phyloP scores from a whole-genome alignment of 305 asterid species.

The Rubia peregrina region DNA sequence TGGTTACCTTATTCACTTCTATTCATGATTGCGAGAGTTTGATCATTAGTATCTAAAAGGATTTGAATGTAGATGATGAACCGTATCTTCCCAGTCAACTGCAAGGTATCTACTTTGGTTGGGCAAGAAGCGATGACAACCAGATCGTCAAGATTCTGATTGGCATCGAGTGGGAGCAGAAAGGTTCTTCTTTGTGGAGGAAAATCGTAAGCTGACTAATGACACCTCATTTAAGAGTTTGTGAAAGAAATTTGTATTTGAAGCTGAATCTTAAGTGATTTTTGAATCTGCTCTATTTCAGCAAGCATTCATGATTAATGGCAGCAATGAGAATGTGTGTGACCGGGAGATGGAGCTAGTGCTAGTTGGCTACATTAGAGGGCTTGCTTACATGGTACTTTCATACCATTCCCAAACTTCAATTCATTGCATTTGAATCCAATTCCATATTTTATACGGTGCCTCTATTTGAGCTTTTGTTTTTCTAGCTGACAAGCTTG shows the following conservation, averaged over 20 bases:
- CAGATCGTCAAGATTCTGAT: slow-evolving; percentile 49
- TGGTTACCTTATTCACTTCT: neutral
- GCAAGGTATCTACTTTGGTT: slow-evolving; percentile 74
- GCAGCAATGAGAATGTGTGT: slow-evolving; percentile 20
- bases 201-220: slow-evolving; percentile 47
- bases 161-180: slow-evolving; percentile 54
- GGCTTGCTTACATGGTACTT: slow-evolving; percentile 42
- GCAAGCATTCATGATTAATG: slow-evolving; percentile 44
- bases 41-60: neutral
- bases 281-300: slow-evolving; percentile 23
- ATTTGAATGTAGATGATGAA: slow-evolving; percentile 40
- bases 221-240: neutral
- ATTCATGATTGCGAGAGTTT: slow-evolving; percentile 6
- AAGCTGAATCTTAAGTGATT: neutral
- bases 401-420: neutral
- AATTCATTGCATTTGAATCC: neutral
- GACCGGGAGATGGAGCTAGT: slow-evolving; percentile 48
- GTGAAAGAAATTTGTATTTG: slow-evolving; percentile 5
- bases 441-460: neutral
- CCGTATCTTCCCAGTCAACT: slow-evolving; percentile 56
- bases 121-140: slow-evolving; percentile 49
- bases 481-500: slow-evolving; percentile 8
- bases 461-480: neutral
- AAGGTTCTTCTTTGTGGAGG: slow-evolving; percentile 33
- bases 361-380: slow-evolving; percentile 63